Evolutionary conservation across 2,329 filamentous ascomycete genomes (phyloP).

Genomic region (Venturia oleaginea): DNA sequence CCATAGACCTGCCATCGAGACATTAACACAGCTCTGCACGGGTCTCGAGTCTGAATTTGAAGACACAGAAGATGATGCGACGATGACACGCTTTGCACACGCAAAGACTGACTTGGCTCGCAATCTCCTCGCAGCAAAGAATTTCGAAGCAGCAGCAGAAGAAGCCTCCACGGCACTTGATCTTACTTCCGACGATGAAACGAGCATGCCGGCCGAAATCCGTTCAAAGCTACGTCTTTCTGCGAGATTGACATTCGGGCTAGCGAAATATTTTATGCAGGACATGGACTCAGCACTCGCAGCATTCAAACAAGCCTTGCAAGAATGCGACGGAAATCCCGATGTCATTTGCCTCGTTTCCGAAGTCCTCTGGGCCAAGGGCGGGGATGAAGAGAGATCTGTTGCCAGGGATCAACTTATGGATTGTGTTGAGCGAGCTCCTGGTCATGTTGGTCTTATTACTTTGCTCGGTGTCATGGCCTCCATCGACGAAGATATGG

Average conservation of each 20-base stretch:
- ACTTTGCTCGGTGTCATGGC: constrained; percentile 78
- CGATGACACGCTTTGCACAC: constrained; percentile 68
- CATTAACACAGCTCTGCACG: constrained; percentile 57
- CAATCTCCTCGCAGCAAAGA: constrained; percentile 61
- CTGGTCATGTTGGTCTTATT: constrained; percentile 70
- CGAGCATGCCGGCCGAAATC: constrained; percentile 54
- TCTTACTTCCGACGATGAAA: constrained; percentile 62
- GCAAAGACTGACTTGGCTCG: constrained; percentile 81
- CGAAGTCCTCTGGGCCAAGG: constrained; percentile 89
- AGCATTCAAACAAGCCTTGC: constrained; percentile 71
- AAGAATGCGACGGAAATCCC: constrained; percentile 65
- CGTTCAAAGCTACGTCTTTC: constrained; percentile 68
- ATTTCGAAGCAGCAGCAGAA: constrained; percentile 62
- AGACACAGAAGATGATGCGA: constrained; percentile 63
- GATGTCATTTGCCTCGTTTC: constrained; percentile 82
- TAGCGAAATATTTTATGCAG: constrained; percentile 67
- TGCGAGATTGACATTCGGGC: constrained; percentile 73
- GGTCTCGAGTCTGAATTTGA: constrained; percentile 76
- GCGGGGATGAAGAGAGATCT: constrained; percentile 61
- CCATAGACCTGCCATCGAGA: constrained; percentile 51
- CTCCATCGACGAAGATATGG: constrained; percentile 67
- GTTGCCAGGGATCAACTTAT: constrained; percentile 74
- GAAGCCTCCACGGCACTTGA: constrained; percentile 74
- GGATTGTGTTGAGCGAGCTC: constrained; percentile 62
- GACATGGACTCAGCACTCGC: constrained; percentile 60